These are phyloP conservation scores for Rhazya stricta DNA, from an alignment of 257 asterid species.

Conservation along the genomic window DNA sequence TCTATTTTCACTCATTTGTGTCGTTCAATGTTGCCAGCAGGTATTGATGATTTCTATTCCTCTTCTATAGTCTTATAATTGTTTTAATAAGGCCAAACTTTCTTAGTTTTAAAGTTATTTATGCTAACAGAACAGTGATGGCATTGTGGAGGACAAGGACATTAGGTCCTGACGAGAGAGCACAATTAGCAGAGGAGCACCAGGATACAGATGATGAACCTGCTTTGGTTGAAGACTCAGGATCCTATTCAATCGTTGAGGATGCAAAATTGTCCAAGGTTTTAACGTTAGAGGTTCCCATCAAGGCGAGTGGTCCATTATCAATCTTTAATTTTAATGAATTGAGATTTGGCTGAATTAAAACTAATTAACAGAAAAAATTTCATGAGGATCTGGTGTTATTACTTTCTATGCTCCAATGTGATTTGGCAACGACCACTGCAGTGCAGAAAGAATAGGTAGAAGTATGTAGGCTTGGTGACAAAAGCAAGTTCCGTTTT, in stretches of 20 bases:
- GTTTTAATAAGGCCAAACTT: background rate
- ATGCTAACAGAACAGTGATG: conserved; percentile 58
- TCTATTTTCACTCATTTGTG: conserved; percentile 78
- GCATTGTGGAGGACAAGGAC: conserved; percentile 86
- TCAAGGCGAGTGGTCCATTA: conserved; percentile 41
- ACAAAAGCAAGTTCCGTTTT: background rate
- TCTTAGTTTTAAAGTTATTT: background rate
- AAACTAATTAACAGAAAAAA: too few relatives aligned
- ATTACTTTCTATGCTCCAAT: background rate
- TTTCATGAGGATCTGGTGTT: background rate
- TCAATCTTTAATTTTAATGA: background rate
- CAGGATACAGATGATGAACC: conserved; percentile 46
- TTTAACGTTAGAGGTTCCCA: conserved; percentile 52
- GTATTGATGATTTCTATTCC: conserved; percentile 25
- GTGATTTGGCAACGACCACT: too few relatives aligned
- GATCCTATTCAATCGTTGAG: conserved; percentile 44
- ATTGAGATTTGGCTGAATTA: background rate
- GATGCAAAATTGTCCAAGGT: conserved; percentile 60
- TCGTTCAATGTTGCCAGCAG: conserved; percentile 78
- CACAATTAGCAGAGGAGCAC: conserved; percentile 47
- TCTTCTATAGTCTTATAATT: background rate
- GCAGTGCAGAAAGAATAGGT: background rate
- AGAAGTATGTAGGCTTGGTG: too few relatives aligned
- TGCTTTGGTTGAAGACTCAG: conserved; percentile 39
- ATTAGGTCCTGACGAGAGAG: conserved; percentile 52